Percentiles rank a stretch among this genome's conserved stretches.
Evolutionary conservation across 768 basidiomycete genomes (phyloP).

Genomic region (Agrocybe chaxingu): DNA sequence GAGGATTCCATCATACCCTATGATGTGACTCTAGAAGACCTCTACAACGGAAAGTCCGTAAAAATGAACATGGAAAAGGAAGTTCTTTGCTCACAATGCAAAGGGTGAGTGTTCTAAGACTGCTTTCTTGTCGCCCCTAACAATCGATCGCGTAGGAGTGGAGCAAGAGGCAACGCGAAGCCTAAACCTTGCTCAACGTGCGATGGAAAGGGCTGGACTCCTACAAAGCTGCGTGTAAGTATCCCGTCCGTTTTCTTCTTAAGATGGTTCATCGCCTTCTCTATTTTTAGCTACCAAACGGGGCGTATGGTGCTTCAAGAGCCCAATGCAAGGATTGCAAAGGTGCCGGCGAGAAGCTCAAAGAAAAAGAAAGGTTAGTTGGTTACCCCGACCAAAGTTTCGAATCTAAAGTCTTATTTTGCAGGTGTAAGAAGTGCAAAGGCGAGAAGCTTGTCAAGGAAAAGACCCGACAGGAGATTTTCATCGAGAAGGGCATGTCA

Average conservation of each 20-base stretch:
- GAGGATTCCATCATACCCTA: constrained; percentile 77
- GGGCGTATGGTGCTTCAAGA: constrained; percentile 41
- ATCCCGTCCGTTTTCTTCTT: not conserved
- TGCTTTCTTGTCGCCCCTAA: not conserved
- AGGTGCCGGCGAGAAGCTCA: constrained; percentile 66
- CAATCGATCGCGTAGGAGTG: constrained; percentile 48
- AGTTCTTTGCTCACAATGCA: constrained; percentile 72
- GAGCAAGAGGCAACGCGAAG: constrained; percentile 81
- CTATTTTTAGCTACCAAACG: constrained; percentile 14
- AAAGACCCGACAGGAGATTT: constrained; percentile 86
- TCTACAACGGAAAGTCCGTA: constrained; percentile 88
- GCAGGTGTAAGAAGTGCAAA: constrained; percentile 94
- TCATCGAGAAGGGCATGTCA: constrained; percentile 83
- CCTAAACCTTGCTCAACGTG: constrained; percentile 80
- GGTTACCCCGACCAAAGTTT: not conserved
- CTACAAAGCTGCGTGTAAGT: constrained; percentile 50
- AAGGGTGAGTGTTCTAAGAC: constrained; percentile 51
- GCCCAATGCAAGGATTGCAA: constrained; percentile 66
- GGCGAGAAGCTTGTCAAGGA: constrained; percentile 81
- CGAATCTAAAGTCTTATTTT: not conserved
- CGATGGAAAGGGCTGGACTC: constrained; percentile 79
- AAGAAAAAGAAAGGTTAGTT: constrained; percentile 79
- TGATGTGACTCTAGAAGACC: constrained; percentile 86
- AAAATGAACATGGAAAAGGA: constrained; percentile 90
- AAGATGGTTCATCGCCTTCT: constrained; percentile 2